A percentile compares a stretch with the other conserved stretches of the same genome.
Conservation (phyloP, 2,329 filamentous ascomycete genomes). For the Talaromyces sp. region DNA sequence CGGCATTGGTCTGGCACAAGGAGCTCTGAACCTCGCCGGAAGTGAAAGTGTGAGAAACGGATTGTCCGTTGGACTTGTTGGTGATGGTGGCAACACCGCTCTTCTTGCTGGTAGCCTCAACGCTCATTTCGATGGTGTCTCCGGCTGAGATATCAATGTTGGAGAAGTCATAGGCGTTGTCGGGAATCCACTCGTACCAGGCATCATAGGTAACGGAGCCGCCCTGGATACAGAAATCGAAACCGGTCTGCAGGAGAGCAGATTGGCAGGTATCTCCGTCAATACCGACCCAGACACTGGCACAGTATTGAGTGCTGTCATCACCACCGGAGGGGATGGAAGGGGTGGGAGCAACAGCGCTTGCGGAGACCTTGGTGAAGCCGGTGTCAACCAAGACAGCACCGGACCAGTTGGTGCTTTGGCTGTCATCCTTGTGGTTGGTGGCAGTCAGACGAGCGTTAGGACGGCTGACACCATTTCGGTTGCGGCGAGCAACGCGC, state of each 20-base stretch:
- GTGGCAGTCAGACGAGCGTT: constrained; percentile 26
- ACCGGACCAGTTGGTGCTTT: constrained; percentile 57
- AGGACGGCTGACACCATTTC: constrained; percentile 26
- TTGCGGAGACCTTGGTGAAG: constrained; percentile 42
- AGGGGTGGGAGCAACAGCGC: constrained; percentile 51
- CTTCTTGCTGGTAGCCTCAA: constrained; percentile 38
- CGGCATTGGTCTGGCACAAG: constrained; percentile 55
- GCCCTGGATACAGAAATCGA: constrained; percentile 50
- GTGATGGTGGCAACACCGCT: constrained; percentile 45
- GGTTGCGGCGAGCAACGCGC: constrained; percentile 23
- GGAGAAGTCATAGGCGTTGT: constrained; percentile 50
- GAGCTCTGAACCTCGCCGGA: constrained; percentile 30
- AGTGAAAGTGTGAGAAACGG: constrained; percentile 50
- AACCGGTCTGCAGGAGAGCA: constrained; percentile 54
- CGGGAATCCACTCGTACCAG: constrained; percentile 60
- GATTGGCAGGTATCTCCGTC: constrained; percentile 54
- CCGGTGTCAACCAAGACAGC: constrained; percentile 48
- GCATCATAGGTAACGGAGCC: constrained; percentile 43
- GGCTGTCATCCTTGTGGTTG: constrained; percentile 31
- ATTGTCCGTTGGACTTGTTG: constrained; percentile 50
- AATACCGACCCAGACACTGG: constrained; percentile 57
- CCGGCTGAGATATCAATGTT: constrained; percentile 44
- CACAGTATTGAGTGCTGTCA: constrained; percentile 35
- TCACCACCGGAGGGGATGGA: constrained; percentile 38
- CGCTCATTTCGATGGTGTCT: constrained; percentile 41